Base-by-base conservation (phyloP, 352 stramenopile species). In the Pelagophyceae sp. region DNA sequence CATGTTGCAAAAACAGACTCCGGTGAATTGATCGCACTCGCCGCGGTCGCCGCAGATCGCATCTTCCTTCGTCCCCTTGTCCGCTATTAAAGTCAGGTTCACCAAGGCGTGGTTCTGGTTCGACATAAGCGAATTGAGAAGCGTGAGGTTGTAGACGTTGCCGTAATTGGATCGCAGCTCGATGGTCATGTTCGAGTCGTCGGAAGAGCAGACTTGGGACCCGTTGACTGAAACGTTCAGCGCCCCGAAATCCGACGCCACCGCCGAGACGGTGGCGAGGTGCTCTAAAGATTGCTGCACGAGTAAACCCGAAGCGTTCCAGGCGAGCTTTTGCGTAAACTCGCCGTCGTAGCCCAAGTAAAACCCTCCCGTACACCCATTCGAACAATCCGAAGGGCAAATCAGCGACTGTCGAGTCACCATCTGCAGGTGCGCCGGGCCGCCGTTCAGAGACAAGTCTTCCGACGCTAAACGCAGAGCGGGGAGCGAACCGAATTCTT, bases 141-240 rank as follows among this genome's bases (percentile, higher is more conserved):
- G 27, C 11, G 67, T 58, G 17, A 74, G 29, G 67, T 74, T 84
- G 70, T 80, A 72, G 45, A 60, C 40, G 76, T 71, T 75, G 2
- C 72, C 51, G 61, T 87, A 87, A 76, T 94, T 88, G 69, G 91
- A 91, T 50, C 85, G 88, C 77, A 90, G 94, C 74, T 95, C 89
- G 82, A 77, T 78, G 2, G 69, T 65, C 3, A 50, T 37, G 38
- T 77, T 77, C 19, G 2, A 6, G 11, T n/a, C 27, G 35, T 76
- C 29, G 75, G 19, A 63, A n/a, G 15, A 17, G 38, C 61, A 78
- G 23, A 74, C 29, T 5, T 2, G 19, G 29, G 29, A 50, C 32
- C 54, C 40, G 63, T 63, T 78, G n/a, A 80, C 76, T 27, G 69
- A 78, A 11, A 80, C 67, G 38, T 78, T 77, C 0, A 75, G 29